phyloP scores from a whole-genome alignment of 2,329 filamentous ascomycete genomes.

The Samsoniella hepiali region DNA sequence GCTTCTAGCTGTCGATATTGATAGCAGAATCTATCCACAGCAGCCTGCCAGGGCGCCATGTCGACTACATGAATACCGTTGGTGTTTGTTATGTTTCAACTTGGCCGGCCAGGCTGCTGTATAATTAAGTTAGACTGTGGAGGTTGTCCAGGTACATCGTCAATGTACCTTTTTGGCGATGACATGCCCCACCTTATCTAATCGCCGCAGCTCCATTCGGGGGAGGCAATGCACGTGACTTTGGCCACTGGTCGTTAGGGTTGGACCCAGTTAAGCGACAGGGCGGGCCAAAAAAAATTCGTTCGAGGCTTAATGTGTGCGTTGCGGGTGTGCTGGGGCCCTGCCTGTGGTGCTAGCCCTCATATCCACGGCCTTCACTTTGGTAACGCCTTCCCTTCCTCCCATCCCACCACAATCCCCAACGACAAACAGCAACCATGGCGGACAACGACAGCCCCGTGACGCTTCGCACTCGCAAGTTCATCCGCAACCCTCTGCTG shows the following conservation, averaged over 20 bases:
- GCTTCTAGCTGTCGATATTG: conserved; percentile 78
- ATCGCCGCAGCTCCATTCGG: no score
- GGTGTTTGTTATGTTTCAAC: neutral
- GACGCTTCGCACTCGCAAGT: conserved; percentile 97
- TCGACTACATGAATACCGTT: conserved; percentile 5
- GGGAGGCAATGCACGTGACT: conserved; percentile 1
- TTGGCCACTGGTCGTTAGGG: conserved; percentile 36
- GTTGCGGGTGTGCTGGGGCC: conserved; percentile 19
- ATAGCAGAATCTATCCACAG: conserved; percentile 55
- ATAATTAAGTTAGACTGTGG: neutral
- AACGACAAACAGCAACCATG: conserved; percentile 65
- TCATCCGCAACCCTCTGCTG: conserved; percentile 99
- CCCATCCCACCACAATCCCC: conserved; percentile 28
- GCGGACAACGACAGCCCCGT: conserved; percentile 76
- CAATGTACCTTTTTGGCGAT: neutral
- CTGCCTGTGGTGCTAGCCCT: conserved; percentile 22
- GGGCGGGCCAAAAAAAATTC: conserved; percentile 29
- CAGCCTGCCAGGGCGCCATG: conserved; percentile 15
- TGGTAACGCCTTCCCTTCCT: conserved; percentile 15
- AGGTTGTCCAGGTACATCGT: neutral
- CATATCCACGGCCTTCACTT: conserved; percentile 19
- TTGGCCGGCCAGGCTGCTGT: neutral
- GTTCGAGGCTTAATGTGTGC: conserved; percentile 16
- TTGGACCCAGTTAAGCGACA: conserved; percentile 45
- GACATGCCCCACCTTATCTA: neutral